Conservation (phyloP, 768 basidiomycete species). For the Tephrocybe sp. region DNA sequence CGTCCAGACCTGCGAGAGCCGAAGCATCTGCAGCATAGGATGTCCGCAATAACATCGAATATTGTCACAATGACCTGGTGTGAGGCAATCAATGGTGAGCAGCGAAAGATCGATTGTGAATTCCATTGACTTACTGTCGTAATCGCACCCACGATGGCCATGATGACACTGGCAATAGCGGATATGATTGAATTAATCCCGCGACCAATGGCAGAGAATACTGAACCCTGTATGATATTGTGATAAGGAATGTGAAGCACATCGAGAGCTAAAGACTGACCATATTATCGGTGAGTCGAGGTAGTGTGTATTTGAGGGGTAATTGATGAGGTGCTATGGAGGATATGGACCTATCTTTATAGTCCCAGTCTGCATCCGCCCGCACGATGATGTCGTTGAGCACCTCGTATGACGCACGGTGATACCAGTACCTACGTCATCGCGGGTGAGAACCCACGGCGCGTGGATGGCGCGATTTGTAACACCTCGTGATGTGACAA, state of each 20-base stretch:
- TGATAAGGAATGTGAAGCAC: neutral
- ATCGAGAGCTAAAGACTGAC: neutral
- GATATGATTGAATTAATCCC: slow-evolving; percentile 59
- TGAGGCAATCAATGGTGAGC: neutral
- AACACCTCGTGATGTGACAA: too few relatives aligned
- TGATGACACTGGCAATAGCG: slow-evolving; percentile 57
- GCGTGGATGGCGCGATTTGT: too few relatives aligned
- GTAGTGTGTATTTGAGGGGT: too few relatives aligned
- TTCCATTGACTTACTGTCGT: slow-evolving; percentile 51
- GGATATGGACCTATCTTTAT: too few relatives aligned
- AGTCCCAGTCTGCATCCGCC: too few relatives aligned
- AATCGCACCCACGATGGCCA: slow-evolving; percentile 58
- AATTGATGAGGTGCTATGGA: too few relatives aligned
- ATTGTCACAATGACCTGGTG: slow-evolving; percentile 62
- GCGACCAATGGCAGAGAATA: slow-evolving; percentile 62
- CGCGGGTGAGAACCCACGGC: too few relatives aligned
- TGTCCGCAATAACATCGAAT: slow-evolving; percentile 57
- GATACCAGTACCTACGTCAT: neutral
- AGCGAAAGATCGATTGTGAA: too few relatives aligned
- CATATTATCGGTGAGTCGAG: neutral
- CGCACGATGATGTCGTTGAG: neutral
- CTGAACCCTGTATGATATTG: slow-evolving; percentile 43
- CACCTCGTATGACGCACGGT: neutral
- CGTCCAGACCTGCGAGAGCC: slow-evolving; percentile 31
- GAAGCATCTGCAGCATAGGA: slow-evolving; percentile 50